Evolutionary conservation across 352 stramenopile species (phyloP).

Genomic region (Pythium phragmitis): DNA sequence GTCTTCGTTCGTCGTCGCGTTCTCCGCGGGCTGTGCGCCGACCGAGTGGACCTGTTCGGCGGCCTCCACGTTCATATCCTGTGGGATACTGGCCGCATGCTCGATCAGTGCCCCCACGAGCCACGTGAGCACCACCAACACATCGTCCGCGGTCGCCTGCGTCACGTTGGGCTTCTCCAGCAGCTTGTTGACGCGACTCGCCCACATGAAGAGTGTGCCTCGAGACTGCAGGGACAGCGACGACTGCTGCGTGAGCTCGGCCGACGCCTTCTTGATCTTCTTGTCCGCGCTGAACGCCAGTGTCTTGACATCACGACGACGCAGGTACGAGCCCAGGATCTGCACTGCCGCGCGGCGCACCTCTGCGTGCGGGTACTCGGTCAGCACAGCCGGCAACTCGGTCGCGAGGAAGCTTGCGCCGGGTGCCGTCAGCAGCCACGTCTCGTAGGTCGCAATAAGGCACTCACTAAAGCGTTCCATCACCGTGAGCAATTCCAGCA

Average conservation of each 20-base stretch:
- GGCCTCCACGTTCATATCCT: conserved; percentile 47
- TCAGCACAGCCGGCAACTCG: conserved; percentile 46
- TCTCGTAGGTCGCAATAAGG: conserved; percentile 54
- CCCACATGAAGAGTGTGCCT: conserved; percentile 58
- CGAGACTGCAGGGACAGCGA: conserved; percentile 48
- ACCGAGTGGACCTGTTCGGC: conserved; percentile 20
- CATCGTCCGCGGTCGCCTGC: conserved; percentile 50
- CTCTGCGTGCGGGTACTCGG: conserved; percentile 75
- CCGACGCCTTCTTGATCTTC: conserved; percentile 37
- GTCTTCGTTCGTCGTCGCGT: conserved; percentile 14
- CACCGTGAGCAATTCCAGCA: conserved; percentile 61
- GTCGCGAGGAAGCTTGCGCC: conserved; percentile 37
- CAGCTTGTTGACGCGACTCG: conserved; percentile 62
- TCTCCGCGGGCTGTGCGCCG: conserved; percentile 12
- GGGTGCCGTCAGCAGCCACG: conserved; percentile 45
- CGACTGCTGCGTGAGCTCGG: conserved; percentile 27
- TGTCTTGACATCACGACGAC: conserved; percentile 43
- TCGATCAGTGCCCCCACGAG: conserved; percentile 55
- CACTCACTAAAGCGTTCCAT: conserved; percentile 67
- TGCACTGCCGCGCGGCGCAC: conserved; percentile 63
- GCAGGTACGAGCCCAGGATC: conserved; percentile 68
- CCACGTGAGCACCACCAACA: conserved; percentile 60
- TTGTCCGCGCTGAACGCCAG: conserved; percentile 33
- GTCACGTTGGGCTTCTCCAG: conserved; percentile 59
- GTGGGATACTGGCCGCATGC: conserved; percentile 49